Evolutionary conservation across 805 yeast species (phyloP), one percentile per base, ranked within the genome.

Genomic region (Hanseniaspora occidentalis): DNA sequence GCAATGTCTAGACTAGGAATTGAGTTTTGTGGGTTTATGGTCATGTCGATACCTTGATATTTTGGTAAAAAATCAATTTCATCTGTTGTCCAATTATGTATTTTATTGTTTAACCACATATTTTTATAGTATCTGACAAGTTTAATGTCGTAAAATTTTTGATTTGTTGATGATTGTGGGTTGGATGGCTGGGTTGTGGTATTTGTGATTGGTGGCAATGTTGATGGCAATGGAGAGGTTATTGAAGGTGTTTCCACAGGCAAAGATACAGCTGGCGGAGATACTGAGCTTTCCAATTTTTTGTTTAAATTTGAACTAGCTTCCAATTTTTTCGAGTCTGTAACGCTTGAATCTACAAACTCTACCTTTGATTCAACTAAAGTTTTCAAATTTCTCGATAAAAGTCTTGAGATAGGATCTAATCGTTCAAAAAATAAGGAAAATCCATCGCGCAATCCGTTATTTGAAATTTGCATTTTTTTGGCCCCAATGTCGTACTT

Each of bases 31-130:
- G 53, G 54, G 22, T 57, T 58, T 2, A 64, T 51, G n/a, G 58
- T 51, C 14, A 57, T 50, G 7, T 58, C 58, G 24, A 66, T 65
- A 0, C 58, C 44, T 0, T 50, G 24, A 45, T 56, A 57, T 20
- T 49, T 54, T 9, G 53, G 37, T 10, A 65, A 39, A 39, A 64
- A 64, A 18, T 54, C 56, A 2, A 52, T 27, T 21, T 50, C 48
- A 22, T 52, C 51, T 0, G 60, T 47, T 13, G 50, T 50, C 67
- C 67, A 66, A n/a, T 56, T 54, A 25, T 51, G 44, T 2, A 66
- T 52, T 13, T 59, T 57, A 26, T 54, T 53, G 41, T 62, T 63
- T 18, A 65, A 49, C 70, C 70, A 65, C 3, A 65, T 49, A 31
- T 58, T 58, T 39, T 58, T 58, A 37, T 56, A 58, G 40, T 54